Percentiles rank a stretch among this genome's conserved stretches.
Evolutionary conservation across 805 yeast genomes (phyloP).

Genomic region (Kluyveromyces dobzhanskii): DNA sequence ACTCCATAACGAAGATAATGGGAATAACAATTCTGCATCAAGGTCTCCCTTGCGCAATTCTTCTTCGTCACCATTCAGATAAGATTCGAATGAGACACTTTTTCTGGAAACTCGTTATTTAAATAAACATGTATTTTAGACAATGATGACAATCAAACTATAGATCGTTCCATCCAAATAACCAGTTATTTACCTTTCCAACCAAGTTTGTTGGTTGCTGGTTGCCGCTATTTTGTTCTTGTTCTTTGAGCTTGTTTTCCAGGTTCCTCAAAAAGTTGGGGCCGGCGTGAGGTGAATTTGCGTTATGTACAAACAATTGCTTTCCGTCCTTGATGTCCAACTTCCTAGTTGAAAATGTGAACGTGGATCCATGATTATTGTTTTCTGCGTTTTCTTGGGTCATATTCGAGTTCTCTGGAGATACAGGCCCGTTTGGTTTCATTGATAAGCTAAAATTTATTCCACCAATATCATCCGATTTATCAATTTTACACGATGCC

Average conservation of each 20-base stretch:
- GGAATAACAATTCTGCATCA: conserved; percentile 15
- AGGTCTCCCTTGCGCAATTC: conserved; percentile 14
- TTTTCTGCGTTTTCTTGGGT: conserved; percentile 8
- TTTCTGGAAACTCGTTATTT: neutral
- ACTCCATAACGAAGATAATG: conserved; percentile 3
- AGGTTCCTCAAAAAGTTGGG: conserved; percentile 22
- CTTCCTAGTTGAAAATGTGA: conserved; percentile 17
- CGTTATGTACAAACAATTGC: conserved; percentile 30
- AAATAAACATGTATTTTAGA: neutral
- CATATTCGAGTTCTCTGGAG: conserved; percentile 8
- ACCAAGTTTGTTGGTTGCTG: conserved; percentile 17
- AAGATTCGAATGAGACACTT: neutral
- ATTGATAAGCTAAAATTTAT: conserved; percentile 8
- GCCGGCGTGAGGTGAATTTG: conserved; percentile 11
- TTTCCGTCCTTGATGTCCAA: conserved; percentile 37
- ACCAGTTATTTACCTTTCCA: conserved; percentile 35
- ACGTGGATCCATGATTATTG: conserved; percentile 4
- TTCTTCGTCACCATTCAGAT: neutral
- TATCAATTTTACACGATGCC: conserved; percentile 30
- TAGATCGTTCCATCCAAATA: conserved; percentile 50
- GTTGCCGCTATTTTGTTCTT: conserved; percentile 11
- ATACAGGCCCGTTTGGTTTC: conserved; percentile 7
- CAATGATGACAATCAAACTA: conserved; percentile 9
- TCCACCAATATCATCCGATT: conserved; percentile 24
- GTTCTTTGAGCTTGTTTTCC: conserved; percentile 25